These are phyloP conservation scores for Magnusiomyces fungicola DNA, from an alignment of 1,139 yeast species.

Conservation along the genomic window DNA sequence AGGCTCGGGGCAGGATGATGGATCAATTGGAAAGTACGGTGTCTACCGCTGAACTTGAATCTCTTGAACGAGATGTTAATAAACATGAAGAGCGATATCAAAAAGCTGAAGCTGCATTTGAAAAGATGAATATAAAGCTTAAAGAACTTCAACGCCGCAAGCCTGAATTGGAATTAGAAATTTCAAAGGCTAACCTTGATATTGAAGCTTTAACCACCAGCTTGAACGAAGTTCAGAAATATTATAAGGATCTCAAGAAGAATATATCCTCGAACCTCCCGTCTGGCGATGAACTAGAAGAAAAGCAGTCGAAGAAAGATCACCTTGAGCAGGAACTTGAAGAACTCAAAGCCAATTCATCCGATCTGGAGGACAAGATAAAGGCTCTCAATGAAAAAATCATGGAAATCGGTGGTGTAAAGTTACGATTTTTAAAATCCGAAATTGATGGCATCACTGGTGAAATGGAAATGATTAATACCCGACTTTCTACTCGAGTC, in stretches of 20 bases:
- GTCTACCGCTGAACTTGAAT: constrained; percentile 44
- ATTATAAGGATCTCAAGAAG: constrained; percentile 24
- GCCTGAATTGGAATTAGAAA: constrained; percentile 62
- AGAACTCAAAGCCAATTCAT: constrained; percentile 47
- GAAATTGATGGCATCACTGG: constrained; percentile 73
- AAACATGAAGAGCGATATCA: constrained; percentile 52
- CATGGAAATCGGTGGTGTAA: constrained; percentile 88
- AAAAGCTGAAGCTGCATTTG: constrained; percentile 44
- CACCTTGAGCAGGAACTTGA: constrained; percentile 36
- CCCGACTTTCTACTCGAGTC: constrained; percentile 55
- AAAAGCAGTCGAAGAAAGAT: constrained; percentile 26
- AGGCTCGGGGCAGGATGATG: constrained; percentile 60
- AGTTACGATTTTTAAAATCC: constrained; percentile 69
- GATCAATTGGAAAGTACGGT: constrained; percentile 33
- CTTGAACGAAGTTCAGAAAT: constrained; percentile 38
- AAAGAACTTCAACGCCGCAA: constrained; percentile 52
- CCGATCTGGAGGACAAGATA: constrained; percentile 52
- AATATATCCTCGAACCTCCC: background rate
- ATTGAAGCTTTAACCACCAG: constrained; percentile 51
- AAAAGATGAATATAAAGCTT: constrained; percentile 55
- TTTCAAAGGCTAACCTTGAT: constrained; percentile 58
- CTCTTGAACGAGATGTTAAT: constrained; percentile 47
- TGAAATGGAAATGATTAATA: constrained; percentile 53
- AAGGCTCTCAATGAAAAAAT: constrained; percentile 62
- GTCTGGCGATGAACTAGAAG: constrained; percentile 1